Percentiles rank a stretch among this genome's conserved stretches.
Conservation (phyloP, 108 stramenopile species). For the Cyclostephanos invisitatus region DNA sequence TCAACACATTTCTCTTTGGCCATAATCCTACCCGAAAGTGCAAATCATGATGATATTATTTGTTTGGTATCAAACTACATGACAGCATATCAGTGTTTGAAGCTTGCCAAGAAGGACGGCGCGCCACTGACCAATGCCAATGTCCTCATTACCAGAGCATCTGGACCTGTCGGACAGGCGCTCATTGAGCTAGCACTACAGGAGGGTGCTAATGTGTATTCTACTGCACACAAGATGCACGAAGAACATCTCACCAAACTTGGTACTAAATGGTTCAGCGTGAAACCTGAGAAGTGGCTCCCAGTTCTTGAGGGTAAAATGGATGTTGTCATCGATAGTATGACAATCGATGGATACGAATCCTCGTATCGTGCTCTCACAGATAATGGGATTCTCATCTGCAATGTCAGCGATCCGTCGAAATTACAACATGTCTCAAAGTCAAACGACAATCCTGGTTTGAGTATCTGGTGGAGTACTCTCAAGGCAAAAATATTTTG, state of each 20-base stretch:
- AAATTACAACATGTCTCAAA: slow-evolving; percentile 31
- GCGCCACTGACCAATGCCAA: slow-evolving; percentile 30
- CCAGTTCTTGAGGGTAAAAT: slow-evolving; percentile 56
- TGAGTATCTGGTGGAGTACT: slow-evolving; percentile 36
- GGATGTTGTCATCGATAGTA: slow-evolving; percentile 66
- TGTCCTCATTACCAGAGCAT: slow-evolving; percentile 67
- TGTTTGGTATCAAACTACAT: slow-evolving; percentile 77
- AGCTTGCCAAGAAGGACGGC: slow-evolving; percentile 35
- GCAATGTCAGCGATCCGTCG: slow-evolving; percentile 18
- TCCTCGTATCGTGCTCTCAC: slow-evolving; percentile 49
- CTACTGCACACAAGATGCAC: slow-evolving; percentile 56
- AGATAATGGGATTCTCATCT: slow-evolving; percentile 52
- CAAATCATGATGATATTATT: slow-evolving; percentile 41
- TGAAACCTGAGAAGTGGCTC: slow-evolving; percentile 58
- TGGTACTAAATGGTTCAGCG: slow-evolving; percentile 49
- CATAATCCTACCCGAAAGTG: slow-evolving; percentile 56
- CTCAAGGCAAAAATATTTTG: slow-evolving; percentile 49
- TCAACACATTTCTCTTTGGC: slow-evolving; percentile 46
- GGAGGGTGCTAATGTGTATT: slow-evolving; percentile 58
- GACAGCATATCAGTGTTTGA: slow-evolving; percentile 72
- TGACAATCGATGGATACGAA: slow-evolving; percentile 49
- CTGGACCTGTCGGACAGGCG: slow-evolving; percentile 59
- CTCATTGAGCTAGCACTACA: slow-evolving; percentile 57
- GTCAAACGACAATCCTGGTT: slow-evolving; percentile 41
- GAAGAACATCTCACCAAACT: slow-evolving; percentile 44